These are phyloP conservation scores for Kluyveromyces dobzhanskii DNA, from an alignment of 805 yeast genomes.

Conservation along the genomic window DNA sequence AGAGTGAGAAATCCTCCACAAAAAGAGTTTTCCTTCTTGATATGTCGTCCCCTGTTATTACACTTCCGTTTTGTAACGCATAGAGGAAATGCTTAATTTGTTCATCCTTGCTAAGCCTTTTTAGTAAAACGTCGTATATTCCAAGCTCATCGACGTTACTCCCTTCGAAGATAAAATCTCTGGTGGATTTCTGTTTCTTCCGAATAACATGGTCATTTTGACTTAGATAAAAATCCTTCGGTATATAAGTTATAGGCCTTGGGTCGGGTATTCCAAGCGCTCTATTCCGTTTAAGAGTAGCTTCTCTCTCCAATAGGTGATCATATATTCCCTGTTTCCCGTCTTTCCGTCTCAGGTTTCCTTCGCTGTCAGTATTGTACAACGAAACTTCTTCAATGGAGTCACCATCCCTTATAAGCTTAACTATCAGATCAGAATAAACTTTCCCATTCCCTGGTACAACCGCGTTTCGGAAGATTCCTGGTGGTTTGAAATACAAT, in stretches of 20 bases:
- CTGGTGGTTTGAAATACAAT: constrained; percentile 46
- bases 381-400: constrained; percentile 39
- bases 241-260: constrained; percentile 22
- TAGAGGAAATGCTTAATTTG: constrained; percentile 33
- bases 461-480: constrained; percentile 59
- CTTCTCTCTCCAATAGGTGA: constrained; percentile 24
- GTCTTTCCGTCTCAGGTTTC: constrained; percentile 41
- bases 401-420: constrained; percentile 53
- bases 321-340: constrained; percentile 38
- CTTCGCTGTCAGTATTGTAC: constrained; percentile 34
- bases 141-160: constrained; percentile 9
- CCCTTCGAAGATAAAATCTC: constrained; percentile 20
- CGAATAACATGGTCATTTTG: constrained; percentile 20
- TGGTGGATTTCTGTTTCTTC: constrained; percentile 13
- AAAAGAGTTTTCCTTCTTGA: constrained; percentile 29
- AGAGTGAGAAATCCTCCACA: constrained; percentile 31
- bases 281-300: constrained; percentile 28
- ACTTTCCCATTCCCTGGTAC: constrained; percentile 25
- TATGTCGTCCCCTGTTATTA: constrained; percentile 26
- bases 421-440: constrained; percentile 34
- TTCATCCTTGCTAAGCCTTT: constrained; percentile 26
- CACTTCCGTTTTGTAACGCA: constrained; percentile 35
- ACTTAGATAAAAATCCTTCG: constrained; percentile 19
- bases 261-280: constrained; percentile 25
- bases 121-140: constrained; percentile 28